Evolutionary conservation across 306 rosid species (phyloP).

Genomic region (Ormosia semicastrata): DNA sequence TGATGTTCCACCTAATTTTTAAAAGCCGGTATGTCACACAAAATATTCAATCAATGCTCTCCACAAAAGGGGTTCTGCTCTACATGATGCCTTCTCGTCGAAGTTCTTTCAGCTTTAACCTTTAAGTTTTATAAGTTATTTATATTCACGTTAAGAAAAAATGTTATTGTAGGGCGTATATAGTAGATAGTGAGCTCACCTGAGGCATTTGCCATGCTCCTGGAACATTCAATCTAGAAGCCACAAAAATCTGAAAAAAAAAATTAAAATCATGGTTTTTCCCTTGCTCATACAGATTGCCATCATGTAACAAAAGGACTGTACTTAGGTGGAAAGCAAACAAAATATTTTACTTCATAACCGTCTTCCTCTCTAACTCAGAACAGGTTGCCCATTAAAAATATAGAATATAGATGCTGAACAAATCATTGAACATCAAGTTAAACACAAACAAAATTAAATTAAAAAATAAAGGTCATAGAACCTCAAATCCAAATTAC

Average conservation of each 20-base stretch:
- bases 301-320: not conserved
- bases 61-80: not conserved
- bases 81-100: not conserved
- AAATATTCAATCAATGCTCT: not conserved
- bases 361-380: not conserved
- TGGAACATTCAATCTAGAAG: constrained; percentile 93
- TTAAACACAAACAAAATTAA: not conserved
- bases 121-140: not conserved
- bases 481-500: not conserved
- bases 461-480: not conserved
- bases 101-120: not conserved
- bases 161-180: not conserved
- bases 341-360: not conserved
- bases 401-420: not conserved
- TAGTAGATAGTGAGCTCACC: constrained; percentile 49
- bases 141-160: not conserved
- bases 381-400: not conserved
- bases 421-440: not conserved
- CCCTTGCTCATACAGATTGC: not conserved
- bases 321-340: not conserved
- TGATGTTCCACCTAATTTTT: not conserved
- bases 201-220: constrained; percentile 99
- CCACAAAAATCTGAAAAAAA: constrained; percentile 75
- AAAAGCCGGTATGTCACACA: not conserved
- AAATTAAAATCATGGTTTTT: constrained; percentile 5